A percentile compares a stretch with the other conserved stretches of the same genome.
Evolutionary conservation across 768 basidiomycete genomes (phyloP).

Genomic region (Leccinum subgranulosum): DNA sequence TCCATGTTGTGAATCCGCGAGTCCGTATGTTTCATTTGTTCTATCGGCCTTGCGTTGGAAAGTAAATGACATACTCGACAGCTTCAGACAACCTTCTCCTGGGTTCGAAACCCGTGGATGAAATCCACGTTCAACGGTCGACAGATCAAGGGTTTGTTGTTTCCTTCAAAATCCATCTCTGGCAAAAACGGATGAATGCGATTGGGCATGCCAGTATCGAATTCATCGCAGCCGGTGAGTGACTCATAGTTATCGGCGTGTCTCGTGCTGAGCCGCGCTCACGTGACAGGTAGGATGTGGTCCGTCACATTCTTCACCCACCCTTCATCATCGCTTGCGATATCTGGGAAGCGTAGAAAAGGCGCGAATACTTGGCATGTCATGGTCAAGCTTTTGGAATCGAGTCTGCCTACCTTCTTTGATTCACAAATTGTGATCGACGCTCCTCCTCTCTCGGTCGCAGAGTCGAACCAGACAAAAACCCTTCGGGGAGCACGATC

Average conservation of each 20-base stretch:
- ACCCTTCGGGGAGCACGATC: conserved; percentile 3
- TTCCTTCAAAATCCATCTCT: conserved; percentile 50
- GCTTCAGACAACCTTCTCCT: conserved; percentile 39
- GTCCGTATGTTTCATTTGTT: conserved; percentile 25
- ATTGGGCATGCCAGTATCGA: conserved; percentile 54
- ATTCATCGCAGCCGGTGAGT: conserved; percentile 50
- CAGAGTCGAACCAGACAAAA: background rate
- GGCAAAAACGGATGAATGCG: conserved; percentile 69
- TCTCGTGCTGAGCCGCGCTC: background rate
- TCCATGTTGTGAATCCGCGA: conserved; percentile 10
- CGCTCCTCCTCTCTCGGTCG: background rate
- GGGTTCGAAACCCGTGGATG: conserved; percentile 44
- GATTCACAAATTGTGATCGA: conserved; percentile 13
- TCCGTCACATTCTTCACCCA: conserved; percentile 20
- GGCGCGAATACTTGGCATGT: conserved; percentile 36
- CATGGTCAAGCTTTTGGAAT: conserved; percentile 34
- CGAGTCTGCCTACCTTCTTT: conserved; percentile 19
- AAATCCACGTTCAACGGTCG: conserved; percentile 48
- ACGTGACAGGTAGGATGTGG: conserved; percentile 23
- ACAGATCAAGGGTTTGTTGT: conserved; percentile 39
- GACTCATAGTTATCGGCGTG: background rate
- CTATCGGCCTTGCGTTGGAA: background rate
- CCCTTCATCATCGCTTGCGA: background rate
- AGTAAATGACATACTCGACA: background rate
- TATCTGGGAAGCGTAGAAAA: conserved; percentile 11